Percentiles rank a stretch among this genome's conserved stretches.
phyloP scores from a whole-genome alignment of 345 rosid genomes.

The Populus ilicifolia region DNA sequence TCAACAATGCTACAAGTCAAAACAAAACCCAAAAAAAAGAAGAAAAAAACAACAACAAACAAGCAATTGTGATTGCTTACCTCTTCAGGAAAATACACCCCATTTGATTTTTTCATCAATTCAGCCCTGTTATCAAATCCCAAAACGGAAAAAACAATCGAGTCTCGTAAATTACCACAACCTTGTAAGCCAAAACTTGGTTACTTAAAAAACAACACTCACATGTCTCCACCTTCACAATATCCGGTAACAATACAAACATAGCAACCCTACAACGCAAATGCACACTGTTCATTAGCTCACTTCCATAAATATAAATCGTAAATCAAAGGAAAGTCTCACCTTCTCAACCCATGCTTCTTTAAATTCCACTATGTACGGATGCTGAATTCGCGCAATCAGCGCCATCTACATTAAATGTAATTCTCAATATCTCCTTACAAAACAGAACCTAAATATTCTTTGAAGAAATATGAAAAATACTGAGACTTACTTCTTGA shows the following conservation, averaged over 20 bases:
- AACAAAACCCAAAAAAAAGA: background rate
- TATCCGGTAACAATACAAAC: slow-evolving; percentile 98
- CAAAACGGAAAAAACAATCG: slow-evolving; percentile 1
- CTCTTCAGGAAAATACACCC: slow-evolving; percentile 88
- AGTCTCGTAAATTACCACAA: slow-evolving; percentile 6
- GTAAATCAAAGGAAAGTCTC: background rate
- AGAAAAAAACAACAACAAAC: background rate
- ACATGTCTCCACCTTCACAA: slow-evolving; percentile 99
- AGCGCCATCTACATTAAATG: slow-evolving; percentile 72
- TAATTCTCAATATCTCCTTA: background rate
- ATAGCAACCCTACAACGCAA: slow-evolving; percentile 80
- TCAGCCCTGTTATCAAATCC: slow-evolving; percentile 62
- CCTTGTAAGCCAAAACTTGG: slow-evolving; percentile 5
- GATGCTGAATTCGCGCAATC: slow-evolving; percentile 86
- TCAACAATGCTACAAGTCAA: slow-evolving; percentile 7
- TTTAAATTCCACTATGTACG: slow-evolving; percentile 90
- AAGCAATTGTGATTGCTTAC: slow-evolving; percentile 21
- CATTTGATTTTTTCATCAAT: slow-evolving; percentile 89
- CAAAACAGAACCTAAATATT: background rate
- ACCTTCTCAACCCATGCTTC: slow-evolving; percentile 99
- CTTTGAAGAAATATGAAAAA: background rate
- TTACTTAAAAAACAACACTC: slow-evolving; percentile 33
- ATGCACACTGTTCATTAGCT: background rate
- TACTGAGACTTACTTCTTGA: slow-evolving; percentile 61
- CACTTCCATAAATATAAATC: background rate